Conservation (phyloP, 495 filamentous ascomycete genomes). For the Bryoglossum gracile region DNA sequence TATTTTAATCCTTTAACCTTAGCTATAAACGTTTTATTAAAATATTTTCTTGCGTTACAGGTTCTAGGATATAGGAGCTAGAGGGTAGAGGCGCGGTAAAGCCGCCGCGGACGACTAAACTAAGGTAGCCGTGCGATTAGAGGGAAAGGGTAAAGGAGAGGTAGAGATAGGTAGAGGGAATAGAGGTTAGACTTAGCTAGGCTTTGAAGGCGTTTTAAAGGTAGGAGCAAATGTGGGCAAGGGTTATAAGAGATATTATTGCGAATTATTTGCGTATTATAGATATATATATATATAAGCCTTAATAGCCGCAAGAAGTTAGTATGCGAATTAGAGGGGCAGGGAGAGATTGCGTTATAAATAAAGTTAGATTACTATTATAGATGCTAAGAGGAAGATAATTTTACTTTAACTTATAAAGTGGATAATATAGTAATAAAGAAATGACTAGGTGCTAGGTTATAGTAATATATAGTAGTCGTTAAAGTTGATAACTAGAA, state of each 20-base stretch:
- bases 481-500: no score
- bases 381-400: no score
- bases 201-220: constrained; percentile 88
- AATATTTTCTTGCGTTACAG: constrained; percentile 71
- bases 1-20: constrained; percentile 88
- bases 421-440: no score
- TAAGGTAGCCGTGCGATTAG: constrained; percentile 76
- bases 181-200: constrained; percentile 77
- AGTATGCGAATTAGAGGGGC: no score
- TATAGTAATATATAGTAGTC: no score
- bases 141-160: constrained; percentile 67
- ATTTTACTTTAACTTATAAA: no score
- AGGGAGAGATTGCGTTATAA: no score
- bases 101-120: constrained; percentile 73
- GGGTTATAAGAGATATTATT: constrained; percentile 79
- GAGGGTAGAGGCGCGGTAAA: constrained; percentile 54
- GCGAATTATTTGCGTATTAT: no score
- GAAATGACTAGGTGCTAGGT: no score
- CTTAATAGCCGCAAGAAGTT: no score
- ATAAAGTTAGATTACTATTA: no score
- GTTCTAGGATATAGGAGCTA: constrained; percentile 45
- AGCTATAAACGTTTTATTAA: constrained; percentile 78
- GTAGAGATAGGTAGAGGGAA: constrained; percentile 76
- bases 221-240: constrained; percentile 81
- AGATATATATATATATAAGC: no score